These are phyloP conservation scores for Fusarium sp. DNA, from an alignment of 2,329 filamentous ascomycete species.

Conservation along the genomic window DNA sequence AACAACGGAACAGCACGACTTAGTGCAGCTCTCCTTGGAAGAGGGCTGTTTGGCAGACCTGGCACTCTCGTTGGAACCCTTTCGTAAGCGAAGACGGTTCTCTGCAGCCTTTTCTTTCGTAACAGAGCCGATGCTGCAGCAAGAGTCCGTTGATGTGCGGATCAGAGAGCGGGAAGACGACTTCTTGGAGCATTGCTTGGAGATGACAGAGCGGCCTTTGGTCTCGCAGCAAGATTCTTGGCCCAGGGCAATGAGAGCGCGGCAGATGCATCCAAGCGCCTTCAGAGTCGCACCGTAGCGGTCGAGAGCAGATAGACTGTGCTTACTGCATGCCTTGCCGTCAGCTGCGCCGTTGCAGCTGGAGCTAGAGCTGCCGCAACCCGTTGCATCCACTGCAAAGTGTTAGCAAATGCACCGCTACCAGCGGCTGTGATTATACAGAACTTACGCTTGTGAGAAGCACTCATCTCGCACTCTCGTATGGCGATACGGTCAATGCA, in stretches of 20 bases:
- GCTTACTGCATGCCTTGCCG: slow-evolving; percentile 50
- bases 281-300: slow-evolving; percentile 55
- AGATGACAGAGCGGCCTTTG: slow-evolving; percentile 38
- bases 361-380: neutral
- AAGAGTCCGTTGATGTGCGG: slow-evolving; percentile 42
- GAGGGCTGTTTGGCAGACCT: neutral
- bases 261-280: slow-evolving; percentile 63
- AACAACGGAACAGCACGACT: slow-evolving; percentile 23
- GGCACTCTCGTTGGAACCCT: slow-evolving; percentile 13
- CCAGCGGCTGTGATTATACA: neutral
- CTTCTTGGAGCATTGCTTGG: slow-evolving; percentile 41
- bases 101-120: slow-evolving; percentile 13
- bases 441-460: neutral
- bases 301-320: slow-evolving; percentile 47
- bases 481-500: slow-evolving; percentile 57
- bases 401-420: neutral
- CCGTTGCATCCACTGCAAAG: neutral
- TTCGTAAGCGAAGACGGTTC: slow-evolving; percentile 20
- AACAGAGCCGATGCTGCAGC: slow-evolving; percentile 31
- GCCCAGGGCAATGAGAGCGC: slow-evolving; percentile 60
- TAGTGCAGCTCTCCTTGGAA: slow-evolving; percentile 10
- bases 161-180: slow-evolving; percentile 14
- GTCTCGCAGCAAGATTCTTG: slow-evolving; percentile 60
- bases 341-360: slow-evolving; percentile 23
- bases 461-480: slow-evolving; percentile 49